These are phyloP conservation scores for Trichoderma oligosporum DNA, from an alignment of 2,329 filamentous ascomycete genomes.

Conservation along the genomic window DNA sequence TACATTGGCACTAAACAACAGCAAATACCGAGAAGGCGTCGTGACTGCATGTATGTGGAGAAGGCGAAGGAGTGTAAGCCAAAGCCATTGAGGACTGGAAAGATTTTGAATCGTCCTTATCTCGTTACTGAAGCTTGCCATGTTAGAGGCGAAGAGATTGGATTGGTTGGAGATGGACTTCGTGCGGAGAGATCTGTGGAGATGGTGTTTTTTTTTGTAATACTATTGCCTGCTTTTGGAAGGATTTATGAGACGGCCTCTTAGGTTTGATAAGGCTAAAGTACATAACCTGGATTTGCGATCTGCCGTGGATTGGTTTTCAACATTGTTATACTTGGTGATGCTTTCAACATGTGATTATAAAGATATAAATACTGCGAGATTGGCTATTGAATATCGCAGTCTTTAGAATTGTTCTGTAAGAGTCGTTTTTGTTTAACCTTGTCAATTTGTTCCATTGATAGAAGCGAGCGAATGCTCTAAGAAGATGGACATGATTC, in stretches of 20 bases:
- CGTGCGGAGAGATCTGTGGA: conserved; percentile 14
- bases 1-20: too few species aligned
- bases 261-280: neutral
- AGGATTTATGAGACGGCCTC: neutral
- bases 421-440: neutral
- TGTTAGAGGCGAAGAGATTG: neutral
- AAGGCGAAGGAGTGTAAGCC: neutral
- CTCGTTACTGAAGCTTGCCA: neutral
- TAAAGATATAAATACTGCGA: neutral
- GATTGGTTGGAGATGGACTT: neutral
- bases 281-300: too few species aligned
- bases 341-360: too few species aligned
- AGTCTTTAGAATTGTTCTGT: neutral
- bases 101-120: neutral
- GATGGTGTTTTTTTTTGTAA: conserved; percentile 4
- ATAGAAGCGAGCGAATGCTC: neutral
- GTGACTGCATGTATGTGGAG: neutral
- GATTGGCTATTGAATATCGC: neutral
- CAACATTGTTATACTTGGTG: too few species aligned
- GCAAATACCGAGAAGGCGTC: too few species aligned
- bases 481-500: neutral
- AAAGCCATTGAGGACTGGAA: too few species aligned
- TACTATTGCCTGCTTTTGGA: conserved; percentile 8
- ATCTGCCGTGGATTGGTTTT: neutral
- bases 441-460: neutral